Conservation (phyloP, 2,329 filamentous ascomycete genomes). For the Scedosporium minutisporum region DNA sequence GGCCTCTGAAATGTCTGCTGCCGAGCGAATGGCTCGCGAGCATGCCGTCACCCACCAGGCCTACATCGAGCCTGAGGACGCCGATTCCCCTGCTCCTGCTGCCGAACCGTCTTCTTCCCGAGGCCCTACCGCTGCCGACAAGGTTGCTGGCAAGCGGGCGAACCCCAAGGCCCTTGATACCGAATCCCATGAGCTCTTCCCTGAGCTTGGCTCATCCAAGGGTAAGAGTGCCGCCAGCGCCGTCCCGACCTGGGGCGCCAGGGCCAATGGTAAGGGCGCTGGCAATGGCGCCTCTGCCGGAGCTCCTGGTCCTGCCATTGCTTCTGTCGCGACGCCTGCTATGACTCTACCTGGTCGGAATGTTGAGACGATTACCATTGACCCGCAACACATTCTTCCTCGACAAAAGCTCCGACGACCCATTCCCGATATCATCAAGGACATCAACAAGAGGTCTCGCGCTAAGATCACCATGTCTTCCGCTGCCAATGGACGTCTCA, state of each 20-base stretch:
- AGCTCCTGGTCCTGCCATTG: conserved; percentile 8
- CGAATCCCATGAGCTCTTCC: conserved; percentile 84
- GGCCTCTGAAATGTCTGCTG: conserved; percentile 22
- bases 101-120: conserved; percentile 35
- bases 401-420: conserved; percentile 74
- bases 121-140: conserved; percentile 44
- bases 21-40: conserved; percentile 55
- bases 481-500: conserved; percentile 61
- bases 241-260: conserved; percentile 69
- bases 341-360: conserved; percentile 77
- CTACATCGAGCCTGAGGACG: conserved; percentile 72
- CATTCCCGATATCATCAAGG: conserved; percentile 73
- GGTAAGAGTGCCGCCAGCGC: conserved; percentile 56
- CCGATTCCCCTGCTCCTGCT: conserved; percentile 52
- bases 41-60: conserved; percentile 48
- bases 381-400: conserved; percentile 66
- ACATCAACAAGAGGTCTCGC: conserved; percentile 87
- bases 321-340: conserved; percentile 32
- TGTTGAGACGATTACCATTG: conserved; percentile 65
- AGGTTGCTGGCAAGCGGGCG: conserved; percentile 61
- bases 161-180: conserved; percentile 58
- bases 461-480: conserved; percentile 71
- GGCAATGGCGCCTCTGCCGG: conserved; percentile 41
- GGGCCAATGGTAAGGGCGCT: conserved; percentile 41
- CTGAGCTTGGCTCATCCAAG: conserved; percentile 67